Evolutionary conservation across 495 filamentous ascomycete species (phyloP), one percentile per base, ranked within the genome.

Genomic region (Bacidia rubella): DNA sequence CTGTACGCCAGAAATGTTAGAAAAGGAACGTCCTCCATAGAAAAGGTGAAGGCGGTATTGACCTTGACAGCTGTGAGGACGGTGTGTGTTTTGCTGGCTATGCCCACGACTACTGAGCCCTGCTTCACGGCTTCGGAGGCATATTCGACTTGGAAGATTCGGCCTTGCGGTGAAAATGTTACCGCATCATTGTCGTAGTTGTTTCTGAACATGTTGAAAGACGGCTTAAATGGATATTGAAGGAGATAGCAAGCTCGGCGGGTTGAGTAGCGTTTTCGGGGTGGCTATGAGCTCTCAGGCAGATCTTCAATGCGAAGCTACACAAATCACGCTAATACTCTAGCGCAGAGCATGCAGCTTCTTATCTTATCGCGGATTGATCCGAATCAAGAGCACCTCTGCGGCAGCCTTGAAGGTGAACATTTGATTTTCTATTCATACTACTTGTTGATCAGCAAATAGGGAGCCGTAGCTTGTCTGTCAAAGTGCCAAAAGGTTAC

Each of bases 111-210:
- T 15, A 96, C 92, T 42, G 92, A 97, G 61, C 92, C 92, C 70
- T 97, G 92, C 78, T 97, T 97, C 54, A 98, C 93, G 59, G 92
- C 92, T 76, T 97, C 92, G 66, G 85, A 83, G 59, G 92, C 93
- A 80, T 98, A 98, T 70, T 98, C 92, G 63, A 98, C 90, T 70
- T 98, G 92, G 69, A 97, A 98, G 75, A 98, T 96, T 66, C 92
- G 88, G 62, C 92, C 92, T 78, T 98, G 92, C 46, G 92, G 92
- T 53, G 92, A 98, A 90, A 97, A 98, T 72, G 92, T 98, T 70
- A 98, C 90, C 29, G 89, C 90, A 74, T 98, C 92, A 79, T 97
- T 98, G 73, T 98, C 92, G 77, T 98, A 98, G 72, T 97, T 96
- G 75, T 98, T 98, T 71, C 92, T 80, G 75, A 98, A 98, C 92